phyloP scores from a whole-genome alignment of 2,329 filamentous ascomycete genomes.

The Chaetoscypha palmicola region DNA sequence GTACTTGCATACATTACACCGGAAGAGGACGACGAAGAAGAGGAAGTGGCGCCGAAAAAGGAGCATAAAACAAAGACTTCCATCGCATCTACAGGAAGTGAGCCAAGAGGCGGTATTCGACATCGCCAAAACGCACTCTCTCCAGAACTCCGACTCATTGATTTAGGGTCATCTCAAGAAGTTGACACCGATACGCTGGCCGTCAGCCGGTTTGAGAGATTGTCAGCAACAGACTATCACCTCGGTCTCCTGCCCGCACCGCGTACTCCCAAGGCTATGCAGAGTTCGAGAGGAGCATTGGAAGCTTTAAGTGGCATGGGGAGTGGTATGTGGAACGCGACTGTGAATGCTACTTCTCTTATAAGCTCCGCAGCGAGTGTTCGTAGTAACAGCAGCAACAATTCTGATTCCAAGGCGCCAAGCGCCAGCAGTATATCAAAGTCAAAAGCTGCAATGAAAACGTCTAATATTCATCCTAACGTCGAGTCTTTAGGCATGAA shows the following conservation, averaged over 20 bases:
- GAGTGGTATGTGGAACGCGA: conserved; percentile 82
- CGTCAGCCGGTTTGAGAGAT: conserved; percentile 76
- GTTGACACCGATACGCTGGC: conserved; percentile 80
- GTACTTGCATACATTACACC: conserved; percentile 84
- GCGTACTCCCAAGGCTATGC: conserved; percentile 54
- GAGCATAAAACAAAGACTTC: conserved; percentile 34
- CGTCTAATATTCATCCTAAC: conserved; percentile 23
- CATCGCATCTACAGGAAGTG: conserved; percentile 44
- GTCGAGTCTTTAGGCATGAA: conserved; percentile 52
- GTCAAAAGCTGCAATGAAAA: conserved; percentile 41
- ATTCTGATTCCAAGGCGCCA: conserved; percentile 45
- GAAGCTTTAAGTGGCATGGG: conserved; percentile 68
- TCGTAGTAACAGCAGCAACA: conserved; percentile 49
- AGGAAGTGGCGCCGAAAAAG: conserved; percentile 32
- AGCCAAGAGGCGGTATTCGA: conserved; percentile 57
- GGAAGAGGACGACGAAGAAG: conserved; percentile 48
- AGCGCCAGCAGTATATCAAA: conserved; percentile 32
- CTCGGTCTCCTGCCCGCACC: conserved; percentile 74
- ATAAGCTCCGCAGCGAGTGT: conserved; percentile 84
- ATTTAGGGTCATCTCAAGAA: conserved; percentile 75
- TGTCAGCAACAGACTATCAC: conserved; percentile 89
- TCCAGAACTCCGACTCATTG: conserved; percentile 85
- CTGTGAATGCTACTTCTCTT: conserved; percentile 77
- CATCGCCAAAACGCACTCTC: conserved; percentile 72
- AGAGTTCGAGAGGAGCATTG: conserved; percentile 62